Percentiles rank a stretch among this genome's conserved stretches.
phyloP scores from a whole-genome alignment of 2,329 filamentous ascomycete genomes.

The Clarireedia homoeocarpa region DNA sequence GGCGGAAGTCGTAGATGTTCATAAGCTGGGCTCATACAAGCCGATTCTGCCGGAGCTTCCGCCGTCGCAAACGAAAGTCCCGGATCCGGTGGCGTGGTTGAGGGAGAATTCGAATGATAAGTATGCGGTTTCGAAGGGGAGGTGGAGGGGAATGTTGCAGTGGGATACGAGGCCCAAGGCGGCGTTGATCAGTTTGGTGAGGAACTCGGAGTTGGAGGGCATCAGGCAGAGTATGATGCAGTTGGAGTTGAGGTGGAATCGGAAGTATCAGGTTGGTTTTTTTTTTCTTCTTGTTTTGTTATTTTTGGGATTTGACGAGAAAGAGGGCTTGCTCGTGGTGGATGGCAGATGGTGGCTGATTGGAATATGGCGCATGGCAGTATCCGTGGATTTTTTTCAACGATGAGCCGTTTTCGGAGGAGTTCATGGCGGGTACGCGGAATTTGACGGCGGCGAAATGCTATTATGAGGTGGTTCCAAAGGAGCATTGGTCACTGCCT shows the following conservation, averaged over 20 bases:
- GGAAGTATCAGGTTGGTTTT: slow-evolving; percentile 37
- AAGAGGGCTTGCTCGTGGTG: too few species aligned
- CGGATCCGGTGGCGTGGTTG: slow-evolving; percentile 30
- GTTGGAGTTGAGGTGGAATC: slow-evolving; percentile 70
- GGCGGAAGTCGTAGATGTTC: not conserved
- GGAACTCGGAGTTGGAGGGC: slow-evolving; percentile 61
- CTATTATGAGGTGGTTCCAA: slow-evolving; percentile 65
- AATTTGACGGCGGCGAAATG: slow-evolving; percentile 64
- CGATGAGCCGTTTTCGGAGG: slow-evolving; percentile 66
- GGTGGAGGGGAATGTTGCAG: not conserved
- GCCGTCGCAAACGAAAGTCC: slow-evolving; percentile 5
- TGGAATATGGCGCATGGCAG: slow-evolving; percentile 26
- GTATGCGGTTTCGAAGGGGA: slow-evolving; percentile 19
- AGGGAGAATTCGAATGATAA: slow-evolving; percentile 30
- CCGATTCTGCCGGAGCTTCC: slow-evolving; percentile 13
- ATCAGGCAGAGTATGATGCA: slow-evolving; percentile 65
- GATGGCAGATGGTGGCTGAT: not conserved
- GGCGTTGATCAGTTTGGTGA: slow-evolving; percentile 57
- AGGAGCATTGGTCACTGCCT: slow-evolving; percentile 94
- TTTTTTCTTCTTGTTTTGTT: not conserved
- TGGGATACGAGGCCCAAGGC: slow-evolving; percentile 28
- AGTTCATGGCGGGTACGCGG: slow-evolving; percentile 63
- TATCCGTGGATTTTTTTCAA: slow-evolving; percentile 91
- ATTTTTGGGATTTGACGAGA: not conserved
- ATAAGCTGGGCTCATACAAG: slow-evolving; percentile 3